Base-by-base conservation (phyloP, 805 yeast species). In the Candida saitoana region DNA sequence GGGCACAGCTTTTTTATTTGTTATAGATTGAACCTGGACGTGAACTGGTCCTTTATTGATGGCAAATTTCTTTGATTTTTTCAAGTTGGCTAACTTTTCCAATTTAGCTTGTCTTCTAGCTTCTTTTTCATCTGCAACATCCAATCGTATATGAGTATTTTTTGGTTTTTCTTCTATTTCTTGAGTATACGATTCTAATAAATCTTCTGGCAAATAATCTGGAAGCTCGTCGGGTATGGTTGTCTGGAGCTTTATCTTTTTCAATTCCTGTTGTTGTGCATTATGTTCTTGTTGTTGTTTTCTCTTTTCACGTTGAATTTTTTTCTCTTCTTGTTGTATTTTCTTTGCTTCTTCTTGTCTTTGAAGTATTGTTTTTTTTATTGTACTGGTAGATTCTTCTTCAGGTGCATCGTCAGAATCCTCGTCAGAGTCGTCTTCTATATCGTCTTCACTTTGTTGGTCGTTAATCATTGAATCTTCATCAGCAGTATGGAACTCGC, bases 191-290 rank as follows among this genome's bases (percentile, higher is more conserved):
- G 63, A 46, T 18, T 61, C 59, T 29, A 67, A 45, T 15, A 67
- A 54, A 24, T 68, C 73, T 27, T 66, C 71, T 1, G 75, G 75
- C 42, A 69, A 66, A 22, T 57, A 55, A 16, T 69, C 74, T 3
- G 75, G 75, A 36, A 69, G 56, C 18, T 49, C 58, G 5, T 59
- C 59, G 16, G 55, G 52, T 43, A 38, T 9, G 43, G 36, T 40
- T 41, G 34, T 38, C 48, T 34, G 41, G 39, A 14, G 45, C 46
- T 48, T 43, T 43, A 47, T 31, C 46, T 50, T 39, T 50, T 63
- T 65, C 6, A 43, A 47, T 43, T 60, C 57, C 43, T 67, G 69
- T 49, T 69, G 75, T 47, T 65, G 56, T 39, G 54, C 50, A 47
- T 60, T 61, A 36, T 54, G 59, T 35, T 52, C 43, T 42, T 67